phyloP scores from a whole-genome alignment of 2,329 filamentous ascomycete species.

The Aureobasidium sp. region DNA sequence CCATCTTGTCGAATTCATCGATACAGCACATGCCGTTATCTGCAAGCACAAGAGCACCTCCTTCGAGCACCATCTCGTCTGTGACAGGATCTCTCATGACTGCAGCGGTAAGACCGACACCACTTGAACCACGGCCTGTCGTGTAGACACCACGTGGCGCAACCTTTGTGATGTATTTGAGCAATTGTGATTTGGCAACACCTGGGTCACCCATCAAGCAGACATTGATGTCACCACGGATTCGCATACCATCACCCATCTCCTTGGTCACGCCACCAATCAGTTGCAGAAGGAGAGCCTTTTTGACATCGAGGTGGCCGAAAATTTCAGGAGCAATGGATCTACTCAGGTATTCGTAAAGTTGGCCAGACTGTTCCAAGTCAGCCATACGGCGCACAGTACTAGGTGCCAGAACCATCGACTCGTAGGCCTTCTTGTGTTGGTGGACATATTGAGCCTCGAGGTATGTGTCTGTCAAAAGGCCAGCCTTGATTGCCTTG shows the following conservation, averaged over 20 bases:
- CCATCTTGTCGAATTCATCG: constrained; percentile 77
- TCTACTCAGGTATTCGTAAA: constrained; percentile 91
- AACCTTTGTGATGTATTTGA: constrained; percentile 95
- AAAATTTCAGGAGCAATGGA: constrained; percentile 98
- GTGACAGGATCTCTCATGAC: constrained; percentile 69
- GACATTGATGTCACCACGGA: constrained; percentile 97
- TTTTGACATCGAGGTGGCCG: constrained; percentile 95
- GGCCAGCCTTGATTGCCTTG: constrained; percentile 88
- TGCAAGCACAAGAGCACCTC: constrained; percentile 64
- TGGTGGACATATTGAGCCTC: constrained; percentile 91
- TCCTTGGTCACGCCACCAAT: constrained; percentile 95
- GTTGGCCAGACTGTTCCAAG: constrained; percentile 75
- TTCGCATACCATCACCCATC: constrained; percentile 97
- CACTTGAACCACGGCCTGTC: constrained; percentile 68
- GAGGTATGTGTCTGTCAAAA: constrained; percentile 95
- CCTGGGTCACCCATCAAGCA: constrained; percentile 99
- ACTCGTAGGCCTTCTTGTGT: constrained; percentile 97
- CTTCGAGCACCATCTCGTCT: constrained; percentile 66
- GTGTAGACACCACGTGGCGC: constrained; percentile 80
- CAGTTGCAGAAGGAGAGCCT: constrained; percentile 86
- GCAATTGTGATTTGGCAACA: constrained; percentile 94
- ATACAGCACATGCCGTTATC: constrained; percentile 73
- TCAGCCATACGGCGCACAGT: constrained; percentile 79
- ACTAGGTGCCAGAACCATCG: constrained; percentile 74
- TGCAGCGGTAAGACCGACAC: constrained; percentile 71